Percentiles rank a stretch among this genome's conserved stretches.
These are phyloP conservation scores for Cladosporium cucumerinum DNA, from an alignment of 2,329 filamentous ascomycete species.

Conservation along the genomic window DNA sequence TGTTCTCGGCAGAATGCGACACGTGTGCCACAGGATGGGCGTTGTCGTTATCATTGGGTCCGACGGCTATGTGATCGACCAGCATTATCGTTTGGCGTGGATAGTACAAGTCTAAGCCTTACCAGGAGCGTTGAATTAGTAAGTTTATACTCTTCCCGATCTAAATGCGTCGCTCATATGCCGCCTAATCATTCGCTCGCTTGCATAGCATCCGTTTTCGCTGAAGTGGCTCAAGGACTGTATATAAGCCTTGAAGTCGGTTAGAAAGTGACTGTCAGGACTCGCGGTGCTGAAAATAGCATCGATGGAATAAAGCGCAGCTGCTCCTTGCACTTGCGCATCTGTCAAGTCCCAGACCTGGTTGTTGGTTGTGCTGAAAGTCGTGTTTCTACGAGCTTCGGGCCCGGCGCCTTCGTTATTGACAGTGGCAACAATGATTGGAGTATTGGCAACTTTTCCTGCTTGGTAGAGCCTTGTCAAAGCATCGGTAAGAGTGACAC, in stretches of 20 bases:
- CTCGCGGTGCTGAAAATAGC: background rate
- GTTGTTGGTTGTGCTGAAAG: background rate
- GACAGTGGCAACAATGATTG: conserved; percentile 27
- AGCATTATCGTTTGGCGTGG: too few relatives aligned
- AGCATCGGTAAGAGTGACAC: too few relatives aligned
- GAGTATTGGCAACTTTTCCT: conserved; percentile 11
- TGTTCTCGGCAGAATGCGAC: background rate
- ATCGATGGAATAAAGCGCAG: background rate
- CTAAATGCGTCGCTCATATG: too few relatives aligned
- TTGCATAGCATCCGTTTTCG: background rate
- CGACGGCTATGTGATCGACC: background rate
- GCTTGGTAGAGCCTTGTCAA: too few relatives aligned
- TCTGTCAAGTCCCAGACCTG: background rate
- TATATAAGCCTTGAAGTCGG: background rate
- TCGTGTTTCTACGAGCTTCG: background rate
- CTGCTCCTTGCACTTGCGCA: background rate
- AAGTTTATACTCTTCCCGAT: too few relatives aligned
- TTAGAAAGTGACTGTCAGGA: background rate
- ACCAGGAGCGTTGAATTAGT: too few relatives aligned
- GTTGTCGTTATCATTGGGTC: background rate
- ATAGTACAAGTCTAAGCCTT: background rate
- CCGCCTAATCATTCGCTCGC: too few relatives aligned
- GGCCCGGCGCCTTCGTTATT: conserved; percentile 23
- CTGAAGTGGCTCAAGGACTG: background rate
- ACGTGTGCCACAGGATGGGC: background rate